Evolutionary conservation across 2,329 filamentous ascomycete species (phyloP), one percentile per base, ranked within the genome.

Genomic region (Aspergillus persii): DNA sequence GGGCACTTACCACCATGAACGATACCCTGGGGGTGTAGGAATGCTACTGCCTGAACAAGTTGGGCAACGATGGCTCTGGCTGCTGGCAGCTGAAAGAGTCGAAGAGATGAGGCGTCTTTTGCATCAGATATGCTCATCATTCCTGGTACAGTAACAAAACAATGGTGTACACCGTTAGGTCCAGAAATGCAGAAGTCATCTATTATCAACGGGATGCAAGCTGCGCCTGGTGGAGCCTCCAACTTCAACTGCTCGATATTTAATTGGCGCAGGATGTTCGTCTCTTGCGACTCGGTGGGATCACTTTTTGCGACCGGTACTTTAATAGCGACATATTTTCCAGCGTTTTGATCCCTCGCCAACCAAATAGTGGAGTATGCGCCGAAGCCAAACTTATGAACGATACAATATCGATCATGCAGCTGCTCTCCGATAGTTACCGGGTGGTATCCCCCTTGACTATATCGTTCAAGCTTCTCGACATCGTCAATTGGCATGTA

Each of bases 321-420:
- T 39, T 39, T 39, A 5, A 39, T 39, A 12, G 36, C 36, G 11
- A 63, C 54, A 9, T 61, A 64, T 33, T 55, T 57, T 8, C 41
- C 8, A 3, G 18, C 30, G 18, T 46, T 39, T 36, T 48, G 8
- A 60, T 76, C 68, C 9, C 64, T 65, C 56, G 76, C 77, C 9
- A 80, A 69, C 79, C 76, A 81, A 44, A 78, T 74, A 15, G 76
- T 81, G 11, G 77, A 76, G 61, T 68, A 80, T 9, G 73, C 68
- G n/a, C 79, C 78, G 23, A 71, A 76, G 8, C 79, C 79, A 8
- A 81, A 71, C 63, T 81, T 81, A 59, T 79, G 72, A 26, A 79
- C 64, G 44, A 80, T 7, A 12, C 18, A 48, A 18, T 48, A 39
- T 12, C 36, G 36, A 12, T 2, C 12, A 39, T 12, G 5, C 12